Conservation (phyloP, 179 eudicot species). For the Heliamphora pulchella region DNA sequence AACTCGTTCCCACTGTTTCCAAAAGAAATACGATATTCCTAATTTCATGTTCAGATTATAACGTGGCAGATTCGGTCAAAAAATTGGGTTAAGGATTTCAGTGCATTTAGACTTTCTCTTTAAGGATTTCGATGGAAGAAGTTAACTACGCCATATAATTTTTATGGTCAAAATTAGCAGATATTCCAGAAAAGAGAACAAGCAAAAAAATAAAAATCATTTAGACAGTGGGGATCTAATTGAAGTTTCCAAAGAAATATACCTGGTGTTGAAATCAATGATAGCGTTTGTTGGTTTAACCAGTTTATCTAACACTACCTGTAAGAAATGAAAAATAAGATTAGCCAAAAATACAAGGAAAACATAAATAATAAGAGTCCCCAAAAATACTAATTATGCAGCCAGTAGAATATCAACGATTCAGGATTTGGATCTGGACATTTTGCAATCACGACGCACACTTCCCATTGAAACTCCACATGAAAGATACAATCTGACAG, state of each 20-base stretch:
- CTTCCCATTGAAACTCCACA: constrained; percentile 10
- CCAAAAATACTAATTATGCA: background rate
- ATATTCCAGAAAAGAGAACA: background rate
- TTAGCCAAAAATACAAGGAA: constrained; percentile 6
- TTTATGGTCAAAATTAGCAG: background rate
- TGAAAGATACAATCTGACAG: background rate
- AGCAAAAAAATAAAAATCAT: background rate
- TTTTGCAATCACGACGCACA: constrained; percentile 8
- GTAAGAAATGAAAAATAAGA: constrained; percentile 21
- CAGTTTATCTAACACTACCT: constrained; percentile 89
- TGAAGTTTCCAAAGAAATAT: constrained; percentile 6
- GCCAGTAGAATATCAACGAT: background rate
- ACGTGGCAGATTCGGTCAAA: too few species aligned
- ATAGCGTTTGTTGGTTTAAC: constrained; percentile 84
- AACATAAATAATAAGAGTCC: background rate
- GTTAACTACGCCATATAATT: background rate
- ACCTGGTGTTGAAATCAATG: constrained; percentile 93
- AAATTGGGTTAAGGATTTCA: too few species aligned
- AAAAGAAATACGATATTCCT: too few species aligned
- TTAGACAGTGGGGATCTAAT: background rate
- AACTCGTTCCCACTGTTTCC: too few species aligned
- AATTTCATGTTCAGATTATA: too few species aligned
- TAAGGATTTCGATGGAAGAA: background rate
- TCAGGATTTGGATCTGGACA: constrained; percentile 13
- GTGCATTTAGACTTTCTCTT: too few species aligned